Evolutionary conservation across 805 yeast species (phyloP).

Genomic region (Kodamaea sagamina): DNA sequence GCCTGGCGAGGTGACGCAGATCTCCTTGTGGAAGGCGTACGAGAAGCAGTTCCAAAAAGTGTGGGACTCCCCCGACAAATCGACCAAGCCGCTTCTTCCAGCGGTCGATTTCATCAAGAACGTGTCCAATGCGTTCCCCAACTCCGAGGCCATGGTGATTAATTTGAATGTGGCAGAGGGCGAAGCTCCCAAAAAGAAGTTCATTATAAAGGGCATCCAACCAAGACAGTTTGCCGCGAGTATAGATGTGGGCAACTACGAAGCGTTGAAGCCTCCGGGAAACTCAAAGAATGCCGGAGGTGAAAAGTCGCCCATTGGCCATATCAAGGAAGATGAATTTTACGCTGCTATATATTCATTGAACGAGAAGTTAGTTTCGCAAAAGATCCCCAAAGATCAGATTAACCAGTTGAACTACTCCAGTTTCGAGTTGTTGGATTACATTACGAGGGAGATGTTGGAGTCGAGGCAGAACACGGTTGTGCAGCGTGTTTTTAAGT

Average conservation of each 20-base stretch:
- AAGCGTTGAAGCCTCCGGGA: constrained; percentile 35
- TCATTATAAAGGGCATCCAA: constrained; percentile 91
- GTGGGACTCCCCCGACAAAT: constrained; percentile 41
- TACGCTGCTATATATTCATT: constrained; percentile 26
- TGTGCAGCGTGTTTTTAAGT: constrained; percentile 31
- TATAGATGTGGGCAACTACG: constrained; percentile 45
- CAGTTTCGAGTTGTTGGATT: constrained; percentile 37
- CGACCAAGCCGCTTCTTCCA: constrained; percentile 58
- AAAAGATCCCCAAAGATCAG: constrained; percentile 7
- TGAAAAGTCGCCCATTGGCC: constrained; percentile 34
- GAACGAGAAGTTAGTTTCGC: constrained; percentile 26
- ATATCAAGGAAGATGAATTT: constrained; percentile 36
- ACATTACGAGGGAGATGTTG: constrained; percentile 28
- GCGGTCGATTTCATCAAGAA: constrained; percentile 97
- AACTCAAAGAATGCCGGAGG: constrained; percentile 17
- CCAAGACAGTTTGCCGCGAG: constrained; percentile 68
- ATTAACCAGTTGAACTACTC: constrained; percentile 22
- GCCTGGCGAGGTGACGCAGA: constrained; percentile 87
- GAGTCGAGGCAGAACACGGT: constrained; percentile 26
- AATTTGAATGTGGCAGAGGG: constrained; percentile 48
- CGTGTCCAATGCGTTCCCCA: constrained; percentile 83
- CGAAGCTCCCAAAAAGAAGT: constrained; percentile 62
- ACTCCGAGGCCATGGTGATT: constrained; percentile 92
- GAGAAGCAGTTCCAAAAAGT: constrained; percentile 79
- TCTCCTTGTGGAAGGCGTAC: constrained; percentile 92